Base-by-base conservation (phyloP, 495 filamentous ascomycete species). In the Aspergillus carlsbadensis region DNA sequence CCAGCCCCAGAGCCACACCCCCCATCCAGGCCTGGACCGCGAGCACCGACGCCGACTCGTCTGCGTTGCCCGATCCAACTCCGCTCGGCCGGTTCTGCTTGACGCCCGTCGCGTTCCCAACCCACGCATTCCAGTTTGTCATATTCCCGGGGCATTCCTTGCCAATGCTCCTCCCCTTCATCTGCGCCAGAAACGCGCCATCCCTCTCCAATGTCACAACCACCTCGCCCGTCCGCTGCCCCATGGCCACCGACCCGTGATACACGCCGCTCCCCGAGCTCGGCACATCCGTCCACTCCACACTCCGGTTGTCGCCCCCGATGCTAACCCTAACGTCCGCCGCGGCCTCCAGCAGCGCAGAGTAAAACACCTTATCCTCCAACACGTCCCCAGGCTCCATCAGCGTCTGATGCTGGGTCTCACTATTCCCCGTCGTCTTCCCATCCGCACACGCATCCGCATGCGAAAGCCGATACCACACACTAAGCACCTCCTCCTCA, bases 381-480 rank as follows among this genome's bases (percentile, higher is more conserved):
- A 67, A 15, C 18, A 62, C 55, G 2, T 64, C 46, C 31, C 39
- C 54, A 2, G 63, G 52, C n/a, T 33, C 37, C 6, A 56, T 26
- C 0, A 56, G 29, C 33, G 50, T 11, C 31, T 64, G 62, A 15
- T 48, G 22, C 39, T 65, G 62, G 0, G 40, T 49, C 2, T 36
- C 56, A 18, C 60, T 66, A 36, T 77, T 77, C 20, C 73, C 71
- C 0, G 69, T 75, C 2, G 70, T 75, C 17, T 67, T 66, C 13
- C 69, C 71, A 36, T 54, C 63, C 15, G 57, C 63, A 36, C 78
- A 72, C 17, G 68, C 61, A 26, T 42, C 42, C n/a, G 63, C 63
- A 10, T 74, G 70, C 10, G 70, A 70, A 0, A 70, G 56, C 15
- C 87, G 84, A 66, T 91, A 91, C 87, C 87, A 90, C 17, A 76